These are phyloP conservation scores for Meyerozyma carpophila DNA, from an alignment of 1,139 yeast genomes.

Conservation along the genomic window DNA sequence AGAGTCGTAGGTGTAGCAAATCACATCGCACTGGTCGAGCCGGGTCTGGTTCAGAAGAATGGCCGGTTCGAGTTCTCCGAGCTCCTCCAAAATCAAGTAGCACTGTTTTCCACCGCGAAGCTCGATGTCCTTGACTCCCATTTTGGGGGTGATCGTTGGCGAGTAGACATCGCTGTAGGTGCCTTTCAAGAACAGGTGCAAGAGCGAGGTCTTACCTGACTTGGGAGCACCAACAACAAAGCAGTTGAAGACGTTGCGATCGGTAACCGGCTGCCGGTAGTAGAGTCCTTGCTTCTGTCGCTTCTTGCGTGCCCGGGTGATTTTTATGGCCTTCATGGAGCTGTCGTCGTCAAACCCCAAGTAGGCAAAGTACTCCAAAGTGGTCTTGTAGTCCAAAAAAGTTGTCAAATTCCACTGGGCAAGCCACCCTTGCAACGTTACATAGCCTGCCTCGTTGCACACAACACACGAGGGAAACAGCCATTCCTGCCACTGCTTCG, in stretches of 20 bases:
- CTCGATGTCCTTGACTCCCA: constrained; percentile 92
- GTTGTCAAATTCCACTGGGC: constrained; percentile 99
- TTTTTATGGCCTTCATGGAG: constrained; percentile 60
- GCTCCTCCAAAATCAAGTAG: constrained; percentile 81
- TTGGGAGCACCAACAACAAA: constrained; percentile 79
- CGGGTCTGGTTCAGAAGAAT: constrained; percentile 67
- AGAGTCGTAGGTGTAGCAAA: constrained; percentile 87
- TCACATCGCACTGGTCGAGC: constrained; percentile 81
- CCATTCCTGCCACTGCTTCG: constrained; percentile 77
- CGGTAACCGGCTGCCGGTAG: constrained; percentile 67
- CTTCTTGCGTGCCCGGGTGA: constrained; percentile 73
- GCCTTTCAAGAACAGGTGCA: constrained; percentile 77
- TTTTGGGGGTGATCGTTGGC: constrained; percentile 75
- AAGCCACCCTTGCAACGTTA: constrained; percentile 94
- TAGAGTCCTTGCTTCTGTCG: constrained; percentile 59
- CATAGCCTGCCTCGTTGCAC: constrained; percentile 81
- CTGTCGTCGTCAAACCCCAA: constrained; percentile 70
- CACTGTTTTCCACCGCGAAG: constrained; percentile 93
- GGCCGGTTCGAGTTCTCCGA: constrained; percentile 83
- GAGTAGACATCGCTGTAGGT: constrained; percentile 66
- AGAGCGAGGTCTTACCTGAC: constrained; percentile 78
- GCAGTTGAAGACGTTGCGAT: constrained; percentile 88
- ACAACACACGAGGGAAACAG: constrained; percentile 86
- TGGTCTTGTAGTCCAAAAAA: constrained; percentile 73
- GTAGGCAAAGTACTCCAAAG: constrained; percentile 83